Evolutionary conservation across 23 red algal species (phyloP).

Genomic region (Chondrus crispus): DNA sequence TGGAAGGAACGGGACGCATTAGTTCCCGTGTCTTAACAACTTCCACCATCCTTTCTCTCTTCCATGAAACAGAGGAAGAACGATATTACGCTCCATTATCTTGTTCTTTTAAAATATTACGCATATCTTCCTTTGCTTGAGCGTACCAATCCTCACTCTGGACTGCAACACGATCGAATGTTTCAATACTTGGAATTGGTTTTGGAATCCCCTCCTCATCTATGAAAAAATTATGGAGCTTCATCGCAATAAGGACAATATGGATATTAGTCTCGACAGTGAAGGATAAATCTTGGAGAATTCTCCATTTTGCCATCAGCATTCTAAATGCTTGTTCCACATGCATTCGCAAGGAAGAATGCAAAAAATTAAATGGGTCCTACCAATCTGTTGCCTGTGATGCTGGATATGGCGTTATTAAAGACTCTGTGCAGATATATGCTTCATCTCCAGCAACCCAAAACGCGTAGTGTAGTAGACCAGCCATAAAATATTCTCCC

Average conservation of each 20-base stretch:
- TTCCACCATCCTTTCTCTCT: no score
- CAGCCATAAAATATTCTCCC: background rate
- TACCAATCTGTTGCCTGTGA: background rate
- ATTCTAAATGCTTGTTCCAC: background rate
- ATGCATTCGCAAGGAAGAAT: background rate
- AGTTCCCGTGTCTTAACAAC: no score
- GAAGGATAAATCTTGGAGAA: background rate
- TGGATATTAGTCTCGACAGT: background rate
- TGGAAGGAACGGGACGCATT: no score
- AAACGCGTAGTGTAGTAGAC: background rate
- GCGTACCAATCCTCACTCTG: no score
- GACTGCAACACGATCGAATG: no score
- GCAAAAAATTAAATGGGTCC: background rate
- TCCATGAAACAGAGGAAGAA: no score
- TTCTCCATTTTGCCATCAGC: background rate
- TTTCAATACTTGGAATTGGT: no score
- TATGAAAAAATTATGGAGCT: no score
- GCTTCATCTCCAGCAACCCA: background rate
- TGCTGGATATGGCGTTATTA: background rate
- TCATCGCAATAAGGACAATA: background rate
- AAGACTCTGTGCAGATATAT: background rate
- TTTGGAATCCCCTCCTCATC: no score
- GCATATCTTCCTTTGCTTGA: no score
- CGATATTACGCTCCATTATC: no score
- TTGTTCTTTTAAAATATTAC: no score